A percentile compares a stretch with the other conserved stretches of the same genome.
These are phyloP conservation scores for Aspergillus flavus DNA, from an alignment of 2,329 filamentous ascomycete species.

Conservation along the genomic window DNA sequence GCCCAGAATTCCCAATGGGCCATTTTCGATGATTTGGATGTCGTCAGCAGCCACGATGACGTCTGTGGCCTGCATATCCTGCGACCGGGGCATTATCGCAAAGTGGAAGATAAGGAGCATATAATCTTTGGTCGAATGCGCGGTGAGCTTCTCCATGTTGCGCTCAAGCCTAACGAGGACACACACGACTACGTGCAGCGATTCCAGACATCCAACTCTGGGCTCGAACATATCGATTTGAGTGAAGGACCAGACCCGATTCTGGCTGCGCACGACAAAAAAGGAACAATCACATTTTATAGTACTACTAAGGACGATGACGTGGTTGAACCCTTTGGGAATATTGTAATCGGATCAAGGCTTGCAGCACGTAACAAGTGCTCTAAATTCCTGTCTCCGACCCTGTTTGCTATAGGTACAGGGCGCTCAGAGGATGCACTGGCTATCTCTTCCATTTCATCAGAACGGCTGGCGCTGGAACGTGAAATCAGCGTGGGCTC, in stretches of 20 bases:
- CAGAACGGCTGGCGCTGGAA: constrained; percentile 44
- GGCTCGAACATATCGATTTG: constrained; percentile 53
- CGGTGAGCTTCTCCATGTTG: constrained; percentile 52
- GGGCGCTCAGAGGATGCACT: constrained; percentile 47
- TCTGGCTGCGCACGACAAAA: constrained; percentile 56
- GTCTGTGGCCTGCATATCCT: constrained; percentile 61
- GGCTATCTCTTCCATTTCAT: constrained; percentile 55
- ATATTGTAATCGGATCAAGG: constrained; percentile 24
- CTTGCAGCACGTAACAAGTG: constrained; percentile 47
- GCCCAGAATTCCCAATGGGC: constrained; percentile 48
- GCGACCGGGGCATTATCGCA: constrained; percentile 41
- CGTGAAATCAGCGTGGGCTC: constrained; percentile 44
- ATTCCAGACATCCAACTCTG: constrained; percentile 48
- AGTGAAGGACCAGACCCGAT: constrained; percentile 45
- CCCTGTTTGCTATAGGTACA: constrained; percentile 54
- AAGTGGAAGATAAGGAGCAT: constrained; percentile 42
- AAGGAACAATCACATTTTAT: constrained; percentile 53
- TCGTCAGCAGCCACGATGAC: constrained; percentile 59
- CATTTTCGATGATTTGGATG: constrained; percentile 54
- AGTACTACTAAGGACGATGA: constrained; percentile 36
- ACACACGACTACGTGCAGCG: constrained; percentile 38
- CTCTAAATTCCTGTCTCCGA: constrained; percentile 55
- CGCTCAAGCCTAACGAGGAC: constrained; percentile 33
- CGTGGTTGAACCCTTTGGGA: constrained; percentile 41
- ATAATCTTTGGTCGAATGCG: constrained; percentile 60